Evolutionary conservation across 2,329 filamentous ascomycete species (phyloP).

Genomic region (Moelleriella libera): DNA sequence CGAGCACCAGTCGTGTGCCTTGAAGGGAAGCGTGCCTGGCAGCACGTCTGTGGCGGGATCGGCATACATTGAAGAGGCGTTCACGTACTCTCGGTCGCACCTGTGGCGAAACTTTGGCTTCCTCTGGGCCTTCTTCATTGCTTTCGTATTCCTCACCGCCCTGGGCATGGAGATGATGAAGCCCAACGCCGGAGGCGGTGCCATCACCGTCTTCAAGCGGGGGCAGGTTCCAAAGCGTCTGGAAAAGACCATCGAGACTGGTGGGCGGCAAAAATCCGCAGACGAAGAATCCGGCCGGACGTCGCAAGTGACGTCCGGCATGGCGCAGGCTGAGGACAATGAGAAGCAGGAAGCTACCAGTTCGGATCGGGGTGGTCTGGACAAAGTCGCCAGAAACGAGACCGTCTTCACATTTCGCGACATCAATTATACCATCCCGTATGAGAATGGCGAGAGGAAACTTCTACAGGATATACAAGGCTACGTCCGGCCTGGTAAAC

Average conservation of each 20-base stretch:
- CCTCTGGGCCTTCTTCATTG: slow-evolving; percentile 57
- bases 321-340: slow-evolving; percentile 20
- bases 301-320: slow-evolving; percentile 45
- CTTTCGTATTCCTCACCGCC: slow-evolving; percentile 61
- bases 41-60: slow-evolving; percentile 34
- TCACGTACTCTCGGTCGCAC: slow-evolving; percentile 40
- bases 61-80: slow-evolving; percentile 37
- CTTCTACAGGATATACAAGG: slow-evolving; percentile 66
- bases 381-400: slow-evolving; percentile 46
- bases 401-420: slow-evolving; percentile 39
- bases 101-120: slow-evolving; percentile 70
- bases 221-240: slow-evolving; percentile 46
- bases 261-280: slow-evolving; percentile 27
- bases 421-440: slow-evolving; percentile 33
- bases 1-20: slow-evolving; percentile 38
- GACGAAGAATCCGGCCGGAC: slow-evolving; percentile 32
- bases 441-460: slow-evolving; percentile 49
- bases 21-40: slow-evolving; percentile 31
- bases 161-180: slow-evolving; percentile 54
- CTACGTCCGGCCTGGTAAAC: slow-evolving; percentile 70
- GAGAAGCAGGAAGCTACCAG: slow-evolving; percentile 16
- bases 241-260: slow-evolving; percentile 40
- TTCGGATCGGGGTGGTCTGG: slow-evolving; percentile 12
- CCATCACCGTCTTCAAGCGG: slow-evolving; percentile 48
- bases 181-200: slow-evolving; percentile 42